Percentiles rank a stretch among this genome's conserved stretches.
Evolutionary conservation across 352 stramenopile species (phyloP).

Genomic region (Phytophthora pisi): DNA sequence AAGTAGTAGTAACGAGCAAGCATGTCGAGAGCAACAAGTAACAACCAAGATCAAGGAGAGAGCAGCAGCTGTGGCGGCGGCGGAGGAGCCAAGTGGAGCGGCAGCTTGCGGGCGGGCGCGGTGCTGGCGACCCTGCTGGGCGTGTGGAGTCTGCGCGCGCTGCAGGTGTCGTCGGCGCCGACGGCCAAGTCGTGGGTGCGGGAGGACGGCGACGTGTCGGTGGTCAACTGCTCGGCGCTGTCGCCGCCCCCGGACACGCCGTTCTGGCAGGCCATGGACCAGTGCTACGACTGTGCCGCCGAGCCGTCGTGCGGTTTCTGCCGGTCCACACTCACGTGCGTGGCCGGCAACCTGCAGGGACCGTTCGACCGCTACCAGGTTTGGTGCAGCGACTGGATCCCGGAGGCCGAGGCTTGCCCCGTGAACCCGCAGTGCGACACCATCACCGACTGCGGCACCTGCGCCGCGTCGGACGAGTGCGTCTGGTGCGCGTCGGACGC

Average conservation of each 20-base stretch:
- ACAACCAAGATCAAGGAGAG: conserved; percentile 22
- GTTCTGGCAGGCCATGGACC: conserved; percentile 70
- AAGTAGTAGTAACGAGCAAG: conserved; percentile 1
- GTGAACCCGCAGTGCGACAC: conserved; percentile 63
- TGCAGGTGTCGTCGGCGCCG: conserved; percentile 25
- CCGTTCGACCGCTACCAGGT: conserved; percentile 43
- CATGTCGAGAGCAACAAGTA: conserved; percentile 1
- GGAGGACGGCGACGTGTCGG: conserved; percentile 20
- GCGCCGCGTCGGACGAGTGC: conserved; percentile 68
- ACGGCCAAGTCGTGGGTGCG: conserved; percentile 36
- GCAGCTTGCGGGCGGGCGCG: conserved; percentile 11
- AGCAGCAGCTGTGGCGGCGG: conserved; percentile 1
- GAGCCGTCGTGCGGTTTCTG: conserved; percentile 88
- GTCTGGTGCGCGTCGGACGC: conserved; percentile 91
- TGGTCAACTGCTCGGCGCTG: conserved; percentile 58
- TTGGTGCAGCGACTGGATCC: conserved; percentile 70
- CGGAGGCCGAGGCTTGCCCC: conserved; percentile 65
- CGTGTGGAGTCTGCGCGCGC: conserved; percentile 20
- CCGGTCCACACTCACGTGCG: conserved; percentile 90
- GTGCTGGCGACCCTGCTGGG: conserved; percentile 21
- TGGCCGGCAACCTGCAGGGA: conserved; percentile 63
- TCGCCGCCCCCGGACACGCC: conserved; percentile 51
- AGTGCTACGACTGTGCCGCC: conserved; percentile 75
- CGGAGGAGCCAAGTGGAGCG: conserved; percentile 10
- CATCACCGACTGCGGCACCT: conserved; percentile 65